phyloP scores from a whole-genome alignment of 306 rosid genomes.

The Fragaria nilgerrensis region DNA sequence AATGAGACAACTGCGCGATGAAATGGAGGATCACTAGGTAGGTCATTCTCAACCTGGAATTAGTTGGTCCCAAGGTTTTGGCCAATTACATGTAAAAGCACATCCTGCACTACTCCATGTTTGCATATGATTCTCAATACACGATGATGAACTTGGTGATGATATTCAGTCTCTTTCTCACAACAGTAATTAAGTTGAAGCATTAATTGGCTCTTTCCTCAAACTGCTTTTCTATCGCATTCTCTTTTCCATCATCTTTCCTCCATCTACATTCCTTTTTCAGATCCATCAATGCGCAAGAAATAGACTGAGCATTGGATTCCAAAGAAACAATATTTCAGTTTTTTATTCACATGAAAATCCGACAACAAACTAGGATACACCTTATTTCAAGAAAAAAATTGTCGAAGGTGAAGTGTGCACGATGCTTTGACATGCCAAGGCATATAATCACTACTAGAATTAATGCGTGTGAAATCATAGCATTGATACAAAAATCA shows the following conservation, averaged over 20 bases:
- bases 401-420: too few relatives aligned
- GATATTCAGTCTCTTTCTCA: conserved; percentile 3
- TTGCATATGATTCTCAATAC: conserved; percentile 12
- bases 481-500: too few relatives aligned
- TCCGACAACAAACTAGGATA: conserved; percentile 14
- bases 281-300: conserved; percentile 30
- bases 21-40: conserved; percentile 9
- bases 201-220: conserved; percentile 3
- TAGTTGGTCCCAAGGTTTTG: conserved; percentile 49
- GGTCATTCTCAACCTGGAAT: conserved; percentile 22
- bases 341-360: background rate
- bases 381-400: background rate
- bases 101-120: conserved; percentile 10
- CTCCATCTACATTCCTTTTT: conserved; percentile 23
- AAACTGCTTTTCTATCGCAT: conserved; percentile 20
- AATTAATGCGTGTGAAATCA: too few relatives aligned
- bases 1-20: conserved; percentile 18
- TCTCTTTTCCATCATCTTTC: conserved; percentile 9
- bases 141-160: conserved; percentile 4
- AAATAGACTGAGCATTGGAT: conserved; percentile 45
- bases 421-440: too few relatives aligned
- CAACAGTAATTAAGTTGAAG: background rate
- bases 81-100: conserved; percentile 4
- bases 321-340: background rate
- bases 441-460: too few relatives aligned